Evolutionary conservation across 1,284 basidiomycete species (phyloP).

Genomic region (Sparassis latifolia): DNA sequence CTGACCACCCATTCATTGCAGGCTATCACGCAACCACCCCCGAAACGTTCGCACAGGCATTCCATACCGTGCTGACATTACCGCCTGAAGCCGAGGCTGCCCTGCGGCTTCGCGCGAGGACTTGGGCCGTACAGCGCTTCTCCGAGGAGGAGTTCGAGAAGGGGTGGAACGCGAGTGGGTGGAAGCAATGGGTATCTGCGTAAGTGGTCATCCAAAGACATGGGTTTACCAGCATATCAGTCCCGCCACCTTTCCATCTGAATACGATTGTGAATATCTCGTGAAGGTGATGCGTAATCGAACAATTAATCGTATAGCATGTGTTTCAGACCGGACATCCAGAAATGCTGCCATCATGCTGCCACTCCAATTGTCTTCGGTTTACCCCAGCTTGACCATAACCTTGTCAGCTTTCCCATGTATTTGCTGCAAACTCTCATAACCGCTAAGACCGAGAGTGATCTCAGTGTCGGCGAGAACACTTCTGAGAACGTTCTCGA

Average conservation of each 20-base stretch:
- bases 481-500: constrained; percentile 44
- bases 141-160: constrained; percentile 73
- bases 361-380: too few species aligned
- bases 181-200: constrained; percentile 35
- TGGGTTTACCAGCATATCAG: neutral
- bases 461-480: constrained; percentile 52
- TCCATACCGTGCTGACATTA: constrained; percentile 64
- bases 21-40: constrained; percentile 80
- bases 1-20: constrained; percentile 16
- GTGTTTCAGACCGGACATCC: too few species aligned
- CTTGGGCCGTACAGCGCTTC: constrained; percentile 66
- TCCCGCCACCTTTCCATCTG: neutral
- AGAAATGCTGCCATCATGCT: too few species aligned
- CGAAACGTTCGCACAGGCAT: constrained; percentile 63
- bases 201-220: neutral
- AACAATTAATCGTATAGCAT: too few species aligned
- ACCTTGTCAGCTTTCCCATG: constrained; percentile 25
- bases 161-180: constrained; percentile 64
- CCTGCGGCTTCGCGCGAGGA: constrained; percentile 66
- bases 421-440: constrained; percentile 32
- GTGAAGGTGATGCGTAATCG: neutral
- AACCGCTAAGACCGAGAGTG: constrained; percentile 40
- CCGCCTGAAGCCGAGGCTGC: constrained; percentile 45
- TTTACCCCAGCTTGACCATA: too few species aligned
- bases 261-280: neutral